These are phyloP conservation scores for Neonectria punicea DNA, from an alignment of 2,329 filamentous ascomycete genomes.

Conservation along the genomic window DNA sequence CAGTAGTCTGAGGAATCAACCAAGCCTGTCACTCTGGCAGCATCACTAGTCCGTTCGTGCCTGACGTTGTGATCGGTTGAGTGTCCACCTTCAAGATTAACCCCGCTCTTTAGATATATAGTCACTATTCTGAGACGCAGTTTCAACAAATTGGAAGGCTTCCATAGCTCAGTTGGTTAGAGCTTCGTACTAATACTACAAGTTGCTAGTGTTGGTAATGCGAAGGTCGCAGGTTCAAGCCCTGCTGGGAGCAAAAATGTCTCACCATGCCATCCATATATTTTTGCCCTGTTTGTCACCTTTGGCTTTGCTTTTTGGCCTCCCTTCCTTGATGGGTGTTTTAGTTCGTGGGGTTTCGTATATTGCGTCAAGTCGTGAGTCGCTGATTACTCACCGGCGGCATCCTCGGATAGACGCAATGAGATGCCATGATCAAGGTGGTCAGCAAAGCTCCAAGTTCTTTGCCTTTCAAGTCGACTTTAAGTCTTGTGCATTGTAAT, in stretches of 20 bases:
- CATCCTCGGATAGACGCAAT: too few relatives aligned
- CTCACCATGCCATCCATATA: conserved; percentile 33
- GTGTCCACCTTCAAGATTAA: not conserved
- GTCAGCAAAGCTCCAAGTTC: too few relatives aligned
- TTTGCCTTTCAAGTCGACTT: too few relatives aligned
- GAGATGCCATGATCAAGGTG: too few relatives aligned
- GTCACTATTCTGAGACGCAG: conserved; percentile 4
- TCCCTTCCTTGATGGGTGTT: not conserved
- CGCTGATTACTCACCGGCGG: too few relatives aligned
- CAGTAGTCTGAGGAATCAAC: not conserved
- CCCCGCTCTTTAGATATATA: not conserved
- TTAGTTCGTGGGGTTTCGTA: not conserved
- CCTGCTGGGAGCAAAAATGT: conserved; percentile 41
- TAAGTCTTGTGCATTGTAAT: too few relatives aligned
- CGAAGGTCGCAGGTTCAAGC: conserved; percentile 46
- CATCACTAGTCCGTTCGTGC: too few relatives aligned
- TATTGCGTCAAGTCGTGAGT: not conserved
- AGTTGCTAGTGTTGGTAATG: conserved; percentile 35
- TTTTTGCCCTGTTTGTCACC: conserved; percentile 13
- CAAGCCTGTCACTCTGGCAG: too few relatives aligned
- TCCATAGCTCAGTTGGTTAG: conserved; percentile 46
- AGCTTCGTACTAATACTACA: conserved; percentile 45
- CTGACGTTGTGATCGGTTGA: not conserved
- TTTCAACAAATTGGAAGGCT: conserved; percentile 34
- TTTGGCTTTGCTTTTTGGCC: not conserved